These are phyloP conservation scores for Puccinia triticina DNA, from an alignment of 1,284 basidiomycete genomes.

Conservation along the genomic window DNA sequence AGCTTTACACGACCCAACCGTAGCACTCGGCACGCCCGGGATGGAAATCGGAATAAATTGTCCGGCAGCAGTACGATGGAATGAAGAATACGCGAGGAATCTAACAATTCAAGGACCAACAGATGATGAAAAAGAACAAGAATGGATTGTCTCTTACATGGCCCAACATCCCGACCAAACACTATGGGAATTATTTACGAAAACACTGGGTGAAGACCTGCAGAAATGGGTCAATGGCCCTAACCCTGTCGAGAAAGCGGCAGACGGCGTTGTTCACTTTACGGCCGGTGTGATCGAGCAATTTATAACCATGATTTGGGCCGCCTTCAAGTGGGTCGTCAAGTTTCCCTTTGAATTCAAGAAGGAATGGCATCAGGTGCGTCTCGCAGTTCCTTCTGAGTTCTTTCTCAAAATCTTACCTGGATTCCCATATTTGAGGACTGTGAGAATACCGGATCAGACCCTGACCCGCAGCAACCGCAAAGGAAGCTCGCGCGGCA, in stretches of 20 bases:
- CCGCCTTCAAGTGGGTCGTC: slow-evolving; percentile 47
- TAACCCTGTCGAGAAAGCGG: slow-evolving; percentile 29
- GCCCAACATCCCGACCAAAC: slow-evolving; percentile 45
- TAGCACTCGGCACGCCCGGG: slow-evolving; percentile 30
- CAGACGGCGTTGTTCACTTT: slow-evolving; percentile 28
- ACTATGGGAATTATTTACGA: slow-evolving; percentile 49
- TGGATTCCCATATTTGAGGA: too few species aligned
- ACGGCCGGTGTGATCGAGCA: slow-evolving; percentile 23
- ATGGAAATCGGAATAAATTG: slow-evolving; percentile 21
- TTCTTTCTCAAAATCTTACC: too few species aligned
- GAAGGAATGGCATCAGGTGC: slow-evolving; percentile 45
- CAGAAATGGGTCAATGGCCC: slow-evolving; percentile 32
- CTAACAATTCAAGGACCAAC: slow-evolving; percentile 17
- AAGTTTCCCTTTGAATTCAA: slow-evolving; percentile 49
- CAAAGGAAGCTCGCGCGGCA: too few species aligned
- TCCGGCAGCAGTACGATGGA: slow-evolving; percentile 42
- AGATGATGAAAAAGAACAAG: slow-evolving; percentile 44
- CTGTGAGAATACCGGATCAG: too few species aligned
- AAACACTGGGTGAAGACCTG: slow-evolving; percentile 34
- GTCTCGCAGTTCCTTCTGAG: background rate
- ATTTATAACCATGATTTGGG: slow-evolving; percentile 45
- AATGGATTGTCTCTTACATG: slow-evolving; percentile 49
- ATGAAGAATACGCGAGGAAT: slow-evolving; percentile 38
- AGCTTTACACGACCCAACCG: slow-evolving; percentile 40
- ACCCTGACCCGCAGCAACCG: too few species aligned